A percentile compares a stretch with the other conserved stretches of the same genome.
phyloP scores from a whole-genome alignment of 2,329 filamentous ascomycete genomes.

The Phyllosticta citribraziliensis region DNA sequence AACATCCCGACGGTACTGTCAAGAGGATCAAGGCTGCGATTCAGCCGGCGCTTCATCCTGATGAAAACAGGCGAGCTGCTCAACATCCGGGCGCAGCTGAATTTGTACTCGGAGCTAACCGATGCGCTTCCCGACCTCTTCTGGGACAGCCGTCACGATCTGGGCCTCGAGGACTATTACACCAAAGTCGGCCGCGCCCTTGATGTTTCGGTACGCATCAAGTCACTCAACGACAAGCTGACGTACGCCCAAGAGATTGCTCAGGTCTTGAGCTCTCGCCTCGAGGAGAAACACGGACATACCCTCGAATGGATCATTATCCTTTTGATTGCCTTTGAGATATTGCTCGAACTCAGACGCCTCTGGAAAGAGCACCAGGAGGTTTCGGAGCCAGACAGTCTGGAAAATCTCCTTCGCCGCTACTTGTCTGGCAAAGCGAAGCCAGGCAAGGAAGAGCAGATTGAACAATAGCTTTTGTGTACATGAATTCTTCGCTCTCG shows the following conservation, averaged over 20 bases:
- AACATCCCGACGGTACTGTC: constrained; percentile 72
- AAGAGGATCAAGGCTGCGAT: constrained; percentile 49
- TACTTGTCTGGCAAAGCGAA: constrained; percentile 15
- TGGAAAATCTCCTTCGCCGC: constrained; percentile 28
- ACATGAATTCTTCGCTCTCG: not conserved
- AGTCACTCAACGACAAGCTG: constrained; percentile 90
- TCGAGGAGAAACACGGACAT: constrained; percentile 83
- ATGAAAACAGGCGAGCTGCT: constrained; percentile 90
- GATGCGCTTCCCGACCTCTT: constrained; percentile 93
- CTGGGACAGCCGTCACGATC: constrained; percentile 84
- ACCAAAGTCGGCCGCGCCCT: constrained; percentile 83
- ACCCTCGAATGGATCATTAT: constrained; percentile 95
- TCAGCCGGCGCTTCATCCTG: constrained; percentile 66
- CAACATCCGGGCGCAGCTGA: constrained; percentile 80
- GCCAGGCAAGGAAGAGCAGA: not conserved
- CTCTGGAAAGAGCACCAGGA: constrained; percentile 54
- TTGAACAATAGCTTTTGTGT: not conserved
- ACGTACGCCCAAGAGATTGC: constrained; percentile 96
- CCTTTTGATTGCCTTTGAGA: constrained; percentile 82
- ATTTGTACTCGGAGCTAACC: constrained; percentile 93
- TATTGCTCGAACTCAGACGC: constrained; percentile 72
- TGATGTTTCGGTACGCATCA: constrained; percentile 85
- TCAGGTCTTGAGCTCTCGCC: constrained; percentile 72
- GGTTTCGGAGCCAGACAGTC: constrained; percentile 32
- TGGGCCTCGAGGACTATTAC: constrained; percentile 89